Evolutionary conservation across 129 eudicot species (phyloP).

Genomic region (Flaveria sonorensis): DNA sequence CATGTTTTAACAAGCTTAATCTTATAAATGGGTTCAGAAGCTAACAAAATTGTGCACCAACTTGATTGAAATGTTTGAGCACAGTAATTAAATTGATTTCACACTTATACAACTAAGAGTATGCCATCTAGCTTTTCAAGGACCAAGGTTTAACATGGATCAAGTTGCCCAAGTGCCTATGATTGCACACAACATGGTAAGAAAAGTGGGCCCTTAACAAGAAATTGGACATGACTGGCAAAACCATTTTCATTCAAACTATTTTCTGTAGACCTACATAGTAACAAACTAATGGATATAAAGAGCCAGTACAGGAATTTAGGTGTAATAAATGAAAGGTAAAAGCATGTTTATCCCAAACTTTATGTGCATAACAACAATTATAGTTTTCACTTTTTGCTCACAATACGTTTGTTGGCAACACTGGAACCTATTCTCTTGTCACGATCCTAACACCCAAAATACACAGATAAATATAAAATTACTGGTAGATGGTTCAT

Average conservation of each 20-base stretch:
- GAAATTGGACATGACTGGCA: neutral
- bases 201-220: neutral
- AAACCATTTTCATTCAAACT: neutral
- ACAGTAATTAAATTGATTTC: neutral
- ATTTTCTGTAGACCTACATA: neutral
- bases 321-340: neutral
- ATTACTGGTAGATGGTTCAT: neutral
- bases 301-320: neutral
- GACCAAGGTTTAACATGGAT: neutral
- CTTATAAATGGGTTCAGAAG: neutral
- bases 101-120: neutral
- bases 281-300: neutral
- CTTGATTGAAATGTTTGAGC: neutral
- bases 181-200: neutral
- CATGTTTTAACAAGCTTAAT: neutral
- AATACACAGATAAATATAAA: constrained; percentile 15
- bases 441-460: constrained; percentile 19
- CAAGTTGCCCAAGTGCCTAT: neutral
- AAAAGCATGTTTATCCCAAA: neutral
- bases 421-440: constrained; percentile 16
- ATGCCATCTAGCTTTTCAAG: neutral
- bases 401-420: neutral
- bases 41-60: neutral
- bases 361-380: constrained; percentile 8
- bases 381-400: neutral